Conservation (phyloP, 306 rosid genomes). For the Cucurbita moschata region DNA sequence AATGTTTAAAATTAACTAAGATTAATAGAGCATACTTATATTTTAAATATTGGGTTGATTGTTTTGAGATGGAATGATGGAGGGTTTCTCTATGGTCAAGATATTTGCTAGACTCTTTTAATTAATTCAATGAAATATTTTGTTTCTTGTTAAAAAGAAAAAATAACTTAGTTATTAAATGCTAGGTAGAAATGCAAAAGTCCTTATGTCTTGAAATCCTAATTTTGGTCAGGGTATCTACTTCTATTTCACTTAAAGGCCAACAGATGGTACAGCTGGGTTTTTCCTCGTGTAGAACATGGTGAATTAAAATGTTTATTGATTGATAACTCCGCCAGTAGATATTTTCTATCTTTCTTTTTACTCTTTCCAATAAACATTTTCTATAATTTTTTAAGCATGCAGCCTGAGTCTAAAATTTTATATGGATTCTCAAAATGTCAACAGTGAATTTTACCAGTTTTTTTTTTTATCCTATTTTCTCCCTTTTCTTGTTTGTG, state of each 20-base stretch:
- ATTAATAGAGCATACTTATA: background rate
- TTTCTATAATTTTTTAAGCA: background rate
- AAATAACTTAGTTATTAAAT: background rate
- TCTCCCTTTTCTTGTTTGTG: background rate
- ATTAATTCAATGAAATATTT: too few species aligned
- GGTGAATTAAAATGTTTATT: background rate
- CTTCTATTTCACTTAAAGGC: background rate
- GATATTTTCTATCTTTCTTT: background rate
- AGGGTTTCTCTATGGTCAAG: too few species aligned
- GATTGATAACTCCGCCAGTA: background rate
- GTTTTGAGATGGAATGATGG: too few species aligned
- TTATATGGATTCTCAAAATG: background rate
- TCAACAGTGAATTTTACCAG: background rate
- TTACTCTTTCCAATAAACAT: background rate
- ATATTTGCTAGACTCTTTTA: too few species aligned
- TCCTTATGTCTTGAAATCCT: background rate
- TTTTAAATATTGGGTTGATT: too few species aligned
- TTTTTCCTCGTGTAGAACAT: background rate
- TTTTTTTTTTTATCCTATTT: background rate
- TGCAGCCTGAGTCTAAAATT: background rate
- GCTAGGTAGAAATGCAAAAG: background rate
- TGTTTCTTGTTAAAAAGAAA: too few species aligned
- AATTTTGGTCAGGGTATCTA: background rate
- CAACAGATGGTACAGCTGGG: background rate
- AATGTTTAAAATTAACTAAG: background rate